Percentiles rank a stretch among this genome's conserved stretches.
These are phyloP conservation scores for Camelina laxa DNA, from an alignment of 345 rosid genomes.

Conservation along the genomic window DNA sequence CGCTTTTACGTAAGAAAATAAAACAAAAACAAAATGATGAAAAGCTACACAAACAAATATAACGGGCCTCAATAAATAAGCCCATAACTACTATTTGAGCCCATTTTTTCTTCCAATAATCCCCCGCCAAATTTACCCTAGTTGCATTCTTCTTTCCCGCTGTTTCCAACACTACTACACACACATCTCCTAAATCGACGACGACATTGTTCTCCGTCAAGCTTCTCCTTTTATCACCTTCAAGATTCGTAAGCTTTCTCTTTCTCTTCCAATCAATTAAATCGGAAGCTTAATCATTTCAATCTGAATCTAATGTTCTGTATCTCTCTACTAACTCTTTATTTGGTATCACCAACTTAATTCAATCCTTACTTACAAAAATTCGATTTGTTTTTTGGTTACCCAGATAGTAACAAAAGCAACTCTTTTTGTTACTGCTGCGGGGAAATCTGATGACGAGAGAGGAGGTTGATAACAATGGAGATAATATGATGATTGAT, in stretches of 20 bases:
- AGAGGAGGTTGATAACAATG: constrained; percentile 49
- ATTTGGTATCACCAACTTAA: neutral
- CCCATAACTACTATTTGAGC: neutral
- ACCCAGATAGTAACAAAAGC: neutral
- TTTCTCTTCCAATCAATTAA: neutral
- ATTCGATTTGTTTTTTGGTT: too few relatives aligned
- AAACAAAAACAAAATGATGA: neutral
- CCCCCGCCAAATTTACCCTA: constrained; percentile 37
- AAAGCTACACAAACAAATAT: neutral
- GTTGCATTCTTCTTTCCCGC: constrained; percentile 34
- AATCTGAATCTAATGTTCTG: neutral
- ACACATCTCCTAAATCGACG: neutral
- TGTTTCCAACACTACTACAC: neutral
- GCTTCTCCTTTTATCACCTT: neutral
- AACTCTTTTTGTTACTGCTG: neutral
- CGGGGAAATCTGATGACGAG: constrained; percentile 47
- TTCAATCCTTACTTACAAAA: neutral
- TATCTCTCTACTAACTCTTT: neutral
- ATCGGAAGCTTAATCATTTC: neutral
- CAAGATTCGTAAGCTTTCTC: constrained; percentile 10
- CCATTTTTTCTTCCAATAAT: neutral
- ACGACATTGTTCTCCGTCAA: neutral
- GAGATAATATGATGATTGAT: constrained; percentile 68
- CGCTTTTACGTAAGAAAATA: too few relatives aligned
- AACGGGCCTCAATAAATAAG: neutral